Base-by-base conservation (phyloP, 192 early-diverging fungal genomes). In the Backusella circina region DNA sequence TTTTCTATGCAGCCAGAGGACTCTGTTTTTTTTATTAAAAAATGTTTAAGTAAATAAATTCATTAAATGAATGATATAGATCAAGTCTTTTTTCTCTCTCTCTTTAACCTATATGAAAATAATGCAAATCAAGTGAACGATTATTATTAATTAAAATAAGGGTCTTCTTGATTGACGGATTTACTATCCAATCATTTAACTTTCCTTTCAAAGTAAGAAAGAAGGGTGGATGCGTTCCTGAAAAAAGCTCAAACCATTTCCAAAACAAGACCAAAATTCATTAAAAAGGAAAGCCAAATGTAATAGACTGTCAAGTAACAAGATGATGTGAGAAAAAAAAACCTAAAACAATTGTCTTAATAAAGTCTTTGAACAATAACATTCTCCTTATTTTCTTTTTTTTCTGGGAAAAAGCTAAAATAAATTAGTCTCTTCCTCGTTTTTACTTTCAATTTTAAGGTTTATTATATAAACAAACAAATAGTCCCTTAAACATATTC, bases 391-490 rank as follows among this genome's bases (percentile, higher is more conserved):
- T 13, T 57, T 26, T 57, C 23, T 8, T 23, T 57, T 26, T 5
- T 57, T 26, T 57, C 26, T 51, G 5, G n/a, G 51, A 57, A 57
- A 57, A 57, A 7, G 5, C n/a, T 51, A 57, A 57, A 57, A 57
- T 57, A 51, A 51, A 51, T 18, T 18, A 51, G 23, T 23, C 23
- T 21, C 9, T 57, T 57, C 23, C 23, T 10, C 16, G 7, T 57
- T 57, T 57, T 57, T 23, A n/a, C 23, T 57, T 57, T 26, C 26
- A 23, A 8, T 23, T 57, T 51, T 57, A 23, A 10, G 8, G n/a
- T 57, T 26, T 57, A 57, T 57, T 57, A 57, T 23, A 57, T 57
- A 57, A 57, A 57, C 51, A 57, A 57, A 57, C 51, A 57, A 57
- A 23, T 9, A 10, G 21, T 28, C 51, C 51, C 51, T 57, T 57